Percentiles rank a stretch among this genome's conserved stretches.
These are phyloP conservation scores for Davidsoniella virescens DNA, from an alignment of 2,329 filamentous ascomycete species.

Conservation along the genomic window DNA sequence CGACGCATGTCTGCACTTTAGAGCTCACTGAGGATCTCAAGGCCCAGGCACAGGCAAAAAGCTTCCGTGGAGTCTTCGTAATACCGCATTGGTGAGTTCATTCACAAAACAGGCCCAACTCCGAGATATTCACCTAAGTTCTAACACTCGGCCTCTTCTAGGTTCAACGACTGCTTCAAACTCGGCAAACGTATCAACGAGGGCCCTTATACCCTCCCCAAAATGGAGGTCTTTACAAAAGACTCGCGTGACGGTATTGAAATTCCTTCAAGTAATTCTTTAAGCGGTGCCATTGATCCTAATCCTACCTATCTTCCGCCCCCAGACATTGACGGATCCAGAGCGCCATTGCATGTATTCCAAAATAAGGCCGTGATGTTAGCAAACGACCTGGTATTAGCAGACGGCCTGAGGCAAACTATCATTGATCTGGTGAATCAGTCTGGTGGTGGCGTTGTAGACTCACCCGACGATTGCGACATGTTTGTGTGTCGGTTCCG, in stretches of 20 bases:
- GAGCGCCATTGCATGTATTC: slow-evolving; percentile 55
- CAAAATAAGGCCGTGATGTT: slow-evolving; percentile 63
- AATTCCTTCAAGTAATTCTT: slow-evolving; percentile 39
- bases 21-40: slow-evolving; percentile 60
- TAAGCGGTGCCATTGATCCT: slow-evolving; percentile 49
- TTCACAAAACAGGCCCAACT: too few relatives aligned
- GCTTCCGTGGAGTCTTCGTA: slow-evolving; percentile 62
- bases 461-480: slow-evolving; percentile 52
- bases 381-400: slow-evolving; percentile 56
- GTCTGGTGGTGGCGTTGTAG: slow-evolving; percentile 54
- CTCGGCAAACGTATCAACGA: slow-evolving; percentile 86
- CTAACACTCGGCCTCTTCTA: slow-evolving; percentile 19
- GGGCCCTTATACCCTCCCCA: slow-evolving; percentile 65
- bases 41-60: slow-evolving; percentile 43
- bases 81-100: slow-evolving; percentile 68
- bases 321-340: slow-evolving; percentile 26
- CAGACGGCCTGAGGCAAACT: slow-evolving; percentile 46
- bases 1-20: slow-evolving; percentile 80
- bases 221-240: slow-evolving; percentile 64
- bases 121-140: too few relatives aligned
- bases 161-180: slow-evolving; percentile 94
- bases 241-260: slow-evolving; percentile 38
- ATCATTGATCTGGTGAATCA: slow-evolving; percentile 53
- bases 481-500: slow-evolving; percentile 81
- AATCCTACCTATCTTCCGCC: slow-evolving; percentile 28